Evolutionary conservation across 2,329 filamentous ascomycete species (phyloP), one percentile per base, ranked within the genome.

Genomic region (Aspergillus sp.): DNA sequence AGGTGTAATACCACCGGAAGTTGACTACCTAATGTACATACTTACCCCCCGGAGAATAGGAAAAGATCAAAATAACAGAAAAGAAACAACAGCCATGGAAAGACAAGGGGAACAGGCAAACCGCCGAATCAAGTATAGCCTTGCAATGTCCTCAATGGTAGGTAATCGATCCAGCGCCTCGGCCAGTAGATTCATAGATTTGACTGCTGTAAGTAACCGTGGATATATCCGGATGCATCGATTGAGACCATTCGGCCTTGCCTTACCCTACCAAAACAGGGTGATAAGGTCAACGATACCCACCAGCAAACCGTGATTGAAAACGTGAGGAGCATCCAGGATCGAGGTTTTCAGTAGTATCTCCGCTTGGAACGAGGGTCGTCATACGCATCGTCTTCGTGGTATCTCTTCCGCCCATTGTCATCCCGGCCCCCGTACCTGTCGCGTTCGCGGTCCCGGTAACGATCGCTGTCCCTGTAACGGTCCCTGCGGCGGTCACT

Each of bases 381-480:
- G 53, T 94, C 86, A 63, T 88, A 80, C 44, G 75, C 74, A 55
- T 79, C 78, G 53, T 81, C 82, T 32, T 93, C 86, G 60, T 82
- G 86, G 32, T 78, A 71, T 55, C 80, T 75, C 52, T 69, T 83
- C 74, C 55, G 75, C 61, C 60, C 64, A 37, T 71, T 66, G 32
- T 72, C 72, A 44, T 75, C 69, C 30, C 69, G 64, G 43, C 65
- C 61, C 36, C 55, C 57, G 29, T 67, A 64, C 39, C 63, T 58
- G 39, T 69, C 67, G 30, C 64, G 55, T 36, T 65, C 64, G 32
- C 72, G 66, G 42, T 74, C 64, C 39, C 60, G 55, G 37, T 60
- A 55, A 20, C 58, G 53, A 35, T 62, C 57, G 26, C 64, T 43
- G 39, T 61, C 50, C 19, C 61, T 55, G 58, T 79, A 75, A 51